phyloP scores from a whole-genome alignment of 1,284 basidiomycete species.

The Boletellus sp. region DNA sequence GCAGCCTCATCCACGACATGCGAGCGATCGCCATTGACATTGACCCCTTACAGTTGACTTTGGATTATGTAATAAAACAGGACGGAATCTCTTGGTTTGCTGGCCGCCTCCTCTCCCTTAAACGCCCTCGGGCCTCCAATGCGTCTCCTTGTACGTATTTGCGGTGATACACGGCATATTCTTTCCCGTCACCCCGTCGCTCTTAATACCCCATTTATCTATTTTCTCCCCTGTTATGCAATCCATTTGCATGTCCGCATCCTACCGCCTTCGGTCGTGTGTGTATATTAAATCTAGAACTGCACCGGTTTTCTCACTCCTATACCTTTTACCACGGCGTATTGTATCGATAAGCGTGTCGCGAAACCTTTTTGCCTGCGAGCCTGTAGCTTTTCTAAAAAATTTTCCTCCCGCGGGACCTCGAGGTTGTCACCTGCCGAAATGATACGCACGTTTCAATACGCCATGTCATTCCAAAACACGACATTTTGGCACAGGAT shows the following conservation, averaged over 20 bases:
- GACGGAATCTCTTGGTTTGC: slow-evolving; percentile 28
- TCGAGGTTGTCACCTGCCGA: no score
- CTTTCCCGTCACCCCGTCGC: slow-evolving; percentile 5
- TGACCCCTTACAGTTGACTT: slow-evolving; percentile 13
- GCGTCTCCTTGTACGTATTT: slow-evolving; percentile 25
- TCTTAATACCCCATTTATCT: slow-evolving; percentile 13
- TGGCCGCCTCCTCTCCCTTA: slow-evolving; percentile 12
- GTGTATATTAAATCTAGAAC: slow-evolving; percentile 16
- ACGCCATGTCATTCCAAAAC: no score
- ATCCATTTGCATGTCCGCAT: slow-evolving; percentile 20
- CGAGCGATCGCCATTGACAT: slow-evolving; percentile 29
- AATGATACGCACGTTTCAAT: no score
- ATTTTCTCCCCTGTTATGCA: slow-evolving; percentile 13
- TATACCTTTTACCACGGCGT: slow-evolving; percentile 24
- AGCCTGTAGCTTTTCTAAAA: neutral
- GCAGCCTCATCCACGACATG: slow-evolving; percentile 38
- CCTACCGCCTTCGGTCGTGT: slow-evolving; percentile 6
- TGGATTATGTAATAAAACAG: slow-evolving; percentile 30
- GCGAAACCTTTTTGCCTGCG: neutral
- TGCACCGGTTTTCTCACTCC: slow-evolving; percentile 6
- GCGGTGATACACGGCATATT: slow-evolving; percentile 18
- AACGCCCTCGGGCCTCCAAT: slow-evolving; percentile 18
- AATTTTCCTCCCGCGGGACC: no score
- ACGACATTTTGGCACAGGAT: no score
- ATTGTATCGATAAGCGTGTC: slow-evolving; percentile 15